Base-by-base conservation (phyloP, 2,329 filamentous ascomycete genomes). In the Sporothrix variecibatus region DNA sequence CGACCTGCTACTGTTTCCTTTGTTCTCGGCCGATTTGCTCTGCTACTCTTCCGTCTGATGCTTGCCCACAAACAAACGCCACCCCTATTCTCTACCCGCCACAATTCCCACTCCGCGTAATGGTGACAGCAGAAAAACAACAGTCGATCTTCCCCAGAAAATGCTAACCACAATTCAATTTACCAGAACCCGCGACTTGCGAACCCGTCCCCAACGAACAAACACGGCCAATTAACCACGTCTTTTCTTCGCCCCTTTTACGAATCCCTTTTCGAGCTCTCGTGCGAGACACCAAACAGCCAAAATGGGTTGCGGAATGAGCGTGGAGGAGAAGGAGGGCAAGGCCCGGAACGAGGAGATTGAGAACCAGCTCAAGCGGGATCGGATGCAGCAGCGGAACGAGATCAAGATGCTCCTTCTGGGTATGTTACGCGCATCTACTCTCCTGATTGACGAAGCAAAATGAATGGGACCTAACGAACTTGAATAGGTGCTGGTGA, bases 331-430 rank as follows among this genome's bases (percentile, higher is more conserved):
- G 87, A 98, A 98, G 92, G 96, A 98, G 94, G 95, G 96, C 87
- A 98, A 98, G 93, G 94, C 94, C 88, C 92, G 96, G 80, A 98
- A 99, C 84, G 96, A 99, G 89, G 95, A 98, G 91, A 99, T 99
- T 82, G 96, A 99, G 87, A 98, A 98, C 84, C 95, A 98, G 88
- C 88, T 98, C 83, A 98, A 98, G 90, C 90, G 94, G 84, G 96
- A 99, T 83, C 97, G 97, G 86, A 93, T 98, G 93, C 93, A 97
- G 88, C 95, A 98, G 87, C 92, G 95, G 81, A 99, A 99, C 80
- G 96, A 99, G 86, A 99, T 99, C 88, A 99, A 99, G 90, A 98
- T 99, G 96, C 88, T 99, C 80, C 90, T 99, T 81, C 92, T 99
- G 81, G 96, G 96, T 98, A 90, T 82, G 91, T 87, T 15, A 4